Evolutionary conservation across 352 stramenopile species (phyloP), one percentile per base, ranked within the genome.

Genomic region (Elongisporangium undulatum): DNA sequence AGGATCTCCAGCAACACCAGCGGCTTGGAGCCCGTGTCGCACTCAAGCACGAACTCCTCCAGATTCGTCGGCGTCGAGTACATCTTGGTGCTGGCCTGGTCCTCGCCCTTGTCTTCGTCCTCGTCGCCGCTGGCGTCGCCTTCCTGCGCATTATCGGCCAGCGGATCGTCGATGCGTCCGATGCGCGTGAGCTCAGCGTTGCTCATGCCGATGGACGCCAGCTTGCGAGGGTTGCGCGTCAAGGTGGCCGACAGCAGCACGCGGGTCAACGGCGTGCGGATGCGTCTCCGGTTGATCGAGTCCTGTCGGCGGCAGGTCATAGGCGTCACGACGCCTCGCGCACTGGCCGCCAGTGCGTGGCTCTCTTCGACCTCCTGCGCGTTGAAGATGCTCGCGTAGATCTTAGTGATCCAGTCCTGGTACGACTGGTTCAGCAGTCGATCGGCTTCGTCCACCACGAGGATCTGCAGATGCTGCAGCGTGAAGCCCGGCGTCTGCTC

Each of bases 381-480:
- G 51, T 81, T 79, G 59, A 91, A 95, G 51, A 93, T 82, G 67
- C 82, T 92, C 21, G 77, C 77, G 56, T 95, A 93, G 21, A 99
- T 87, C 68, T 97, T 94, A 13, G 79, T 66, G 51, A 99, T 96
- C 96, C 95, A 99, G 76, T 98, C 95, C 66, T 99, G 95, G 74
- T 99, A 99, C 55, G 85, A 93, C 77, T 99, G 95, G 65, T 96
- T 98, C 55, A 99, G 67, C 53, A 99, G 77, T 19, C 96, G 79
- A 73, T 99, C 97, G 0, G 96, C 97, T 77, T 99, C 97, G 62
- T 99, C 97, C 26, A 99, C 87, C 2, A 99, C 93, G 49, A 99
- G 81, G 66, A 98, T 98, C 68, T 94, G 79, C 53, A 99, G 72
- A 69, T 99, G 95, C 64, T 99, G 92, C 59, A 99, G 72, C 53